These are phyloP conservation scores for Cutaneotrichosporon sp. DNA, from an alignment of 1,284 basidiomycete genomes.

Conservation along the genomic window DNA sequence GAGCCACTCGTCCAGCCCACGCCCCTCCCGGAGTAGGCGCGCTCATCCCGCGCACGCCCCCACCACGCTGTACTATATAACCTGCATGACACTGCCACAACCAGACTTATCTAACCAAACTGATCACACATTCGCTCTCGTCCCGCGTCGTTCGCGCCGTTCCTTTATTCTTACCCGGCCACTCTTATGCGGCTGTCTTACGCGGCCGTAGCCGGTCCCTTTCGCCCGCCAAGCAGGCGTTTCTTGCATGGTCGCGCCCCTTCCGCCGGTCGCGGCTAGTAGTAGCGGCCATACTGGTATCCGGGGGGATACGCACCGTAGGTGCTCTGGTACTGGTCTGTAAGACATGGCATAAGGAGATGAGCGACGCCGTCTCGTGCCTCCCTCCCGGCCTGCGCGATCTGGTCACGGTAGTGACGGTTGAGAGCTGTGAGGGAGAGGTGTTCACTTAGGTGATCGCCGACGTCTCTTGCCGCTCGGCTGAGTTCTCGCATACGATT, in stretches of 20 bases:
- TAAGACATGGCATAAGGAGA: neutral
- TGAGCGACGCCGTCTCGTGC: neutral
- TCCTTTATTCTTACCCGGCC: too few relatives aligned
- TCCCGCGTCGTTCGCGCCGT: too few relatives aligned
- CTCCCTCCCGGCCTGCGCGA: neutral
- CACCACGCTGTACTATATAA: too few relatives aligned
- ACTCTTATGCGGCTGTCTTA: too few relatives aligned
- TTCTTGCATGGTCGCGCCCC: too few relatives aligned
- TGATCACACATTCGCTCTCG: neutral
- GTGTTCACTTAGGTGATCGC: neutral
- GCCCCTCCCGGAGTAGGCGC: constrained; percentile 30
- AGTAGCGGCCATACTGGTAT: too few relatives aligned
- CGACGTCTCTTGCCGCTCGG: neutral
- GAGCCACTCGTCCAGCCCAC: constrained; percentile 48
- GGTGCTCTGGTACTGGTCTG: neutral
- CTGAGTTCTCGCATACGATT: neutral
- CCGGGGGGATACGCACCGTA: too few relatives aligned
- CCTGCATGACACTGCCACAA: neutral
- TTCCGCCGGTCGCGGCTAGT: too few relatives aligned
- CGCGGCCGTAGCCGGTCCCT: too few relatives aligned
- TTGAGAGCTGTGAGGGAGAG: neutral
- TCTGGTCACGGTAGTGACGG: neutral
- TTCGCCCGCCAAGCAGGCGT: too few relatives aligned
- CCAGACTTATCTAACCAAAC: neutral
- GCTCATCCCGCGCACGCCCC: too few relatives aligned